Percentiles rank a stretch among this genome's conserved stretches.
These are phyloP conservation scores for Acidiella bohemica DNA, from an alignment of 495 filamentous ascomycete genomes.

Conservation along the genomic window DNA sequence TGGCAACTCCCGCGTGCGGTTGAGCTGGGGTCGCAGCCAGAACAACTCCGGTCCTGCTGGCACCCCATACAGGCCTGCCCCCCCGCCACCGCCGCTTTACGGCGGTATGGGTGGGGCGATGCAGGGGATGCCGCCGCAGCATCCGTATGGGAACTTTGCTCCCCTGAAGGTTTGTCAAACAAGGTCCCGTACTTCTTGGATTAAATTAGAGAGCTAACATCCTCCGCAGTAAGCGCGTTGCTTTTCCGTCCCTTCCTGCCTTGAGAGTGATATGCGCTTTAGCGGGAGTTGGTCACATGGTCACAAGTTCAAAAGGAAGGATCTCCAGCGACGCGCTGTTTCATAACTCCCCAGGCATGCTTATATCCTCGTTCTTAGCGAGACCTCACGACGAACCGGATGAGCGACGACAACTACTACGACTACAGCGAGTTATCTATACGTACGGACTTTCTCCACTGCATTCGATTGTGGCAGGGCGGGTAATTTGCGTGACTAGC, in stretches of 20 bases:
- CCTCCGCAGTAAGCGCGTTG: slow-evolving; percentile 2
- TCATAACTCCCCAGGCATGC: no score
- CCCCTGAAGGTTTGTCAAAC: slow-evolving; percentile 52
- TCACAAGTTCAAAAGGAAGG: no score
- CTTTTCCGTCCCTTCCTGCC: slow-evolving; percentile 3
- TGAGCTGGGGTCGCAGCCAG: slow-evolving; percentile 95
- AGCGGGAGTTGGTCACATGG: slow-evolving; percentile 5
- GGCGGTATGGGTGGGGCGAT: slow-evolving; percentile 15
- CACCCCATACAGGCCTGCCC: slow-evolving; percentile 91
- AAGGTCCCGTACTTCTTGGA: no score
- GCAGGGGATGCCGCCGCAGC: slow-evolving; percentile 39
- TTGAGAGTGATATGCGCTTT: slow-evolving; percentile 9
- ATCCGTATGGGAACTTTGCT: slow-evolving; percentile 60
- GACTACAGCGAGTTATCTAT: no score
- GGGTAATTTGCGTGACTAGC: no score
- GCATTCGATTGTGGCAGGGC: no score
- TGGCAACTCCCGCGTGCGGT: slow-evolving; percentile 91
- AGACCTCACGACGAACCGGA: no score
- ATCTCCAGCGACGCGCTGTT: background rate
- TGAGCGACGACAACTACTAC: no score
- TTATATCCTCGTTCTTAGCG: no score
- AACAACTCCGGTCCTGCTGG: slow-evolving; percentile 98
- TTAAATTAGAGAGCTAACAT: background rate
- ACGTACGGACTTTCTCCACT: no score
- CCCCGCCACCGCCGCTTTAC: slow-evolving; percentile 68